Evolutionary conservation across 2,329 filamentous ascomycete species (phyloP).

Genomic region (Hypocreales sp.): DNA sequence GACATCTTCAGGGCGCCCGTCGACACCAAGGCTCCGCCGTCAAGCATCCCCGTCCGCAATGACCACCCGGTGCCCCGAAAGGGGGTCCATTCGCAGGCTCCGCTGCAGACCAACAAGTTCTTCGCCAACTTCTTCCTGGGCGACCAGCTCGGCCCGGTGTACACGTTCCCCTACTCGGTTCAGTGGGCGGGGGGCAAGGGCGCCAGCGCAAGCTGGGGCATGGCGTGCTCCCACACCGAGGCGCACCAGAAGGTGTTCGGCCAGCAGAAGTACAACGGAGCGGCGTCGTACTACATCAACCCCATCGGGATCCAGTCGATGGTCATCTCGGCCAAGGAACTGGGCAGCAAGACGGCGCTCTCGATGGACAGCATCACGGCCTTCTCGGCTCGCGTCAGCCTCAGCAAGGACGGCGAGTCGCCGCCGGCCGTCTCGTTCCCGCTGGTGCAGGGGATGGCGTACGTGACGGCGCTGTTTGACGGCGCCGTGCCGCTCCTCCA

Average conservation of each 20-base stretch:
- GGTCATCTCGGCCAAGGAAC: constrained; percentile 62
- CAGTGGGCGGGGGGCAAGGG: constrained; percentile 51
- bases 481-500: constrained; percentile 58
- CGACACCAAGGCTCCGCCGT: constrained; percentile 32
- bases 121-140: constrained; percentile 70
- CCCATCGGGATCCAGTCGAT: constrained; percentile 72
- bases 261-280: constrained; percentile 34
- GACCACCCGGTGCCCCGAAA: constrained; percentile 44
- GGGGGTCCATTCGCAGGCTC: constrained; percentile 29
- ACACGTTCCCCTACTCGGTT: constrained; percentile 61
- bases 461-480: constrained; percentile 64
- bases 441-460: constrained; percentile 78
- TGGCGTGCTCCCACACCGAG: constrained; percentile 63
- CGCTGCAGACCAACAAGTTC: constrained; percentile 65
- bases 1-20: constrained; percentile 44
- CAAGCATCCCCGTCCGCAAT: constrained; percentile 26
- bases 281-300: constrained; percentile 60
- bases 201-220: constrained; percentile 53
- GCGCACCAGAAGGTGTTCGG: constrained; percentile 53
- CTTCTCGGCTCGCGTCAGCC: constrained; percentile 50
- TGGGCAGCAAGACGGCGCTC: constrained; percentile 43
- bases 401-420: constrained; percentile 38
- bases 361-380: constrained; percentile 37
- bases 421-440: constrained; percentile 58
- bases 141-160: constrained; percentile 51